These are phyloP conservation scores for Acephala macrosclerotiorum DNA, from an alignment of 2,329 filamentous ascomycete species.

Conservation along the genomic window DNA sequence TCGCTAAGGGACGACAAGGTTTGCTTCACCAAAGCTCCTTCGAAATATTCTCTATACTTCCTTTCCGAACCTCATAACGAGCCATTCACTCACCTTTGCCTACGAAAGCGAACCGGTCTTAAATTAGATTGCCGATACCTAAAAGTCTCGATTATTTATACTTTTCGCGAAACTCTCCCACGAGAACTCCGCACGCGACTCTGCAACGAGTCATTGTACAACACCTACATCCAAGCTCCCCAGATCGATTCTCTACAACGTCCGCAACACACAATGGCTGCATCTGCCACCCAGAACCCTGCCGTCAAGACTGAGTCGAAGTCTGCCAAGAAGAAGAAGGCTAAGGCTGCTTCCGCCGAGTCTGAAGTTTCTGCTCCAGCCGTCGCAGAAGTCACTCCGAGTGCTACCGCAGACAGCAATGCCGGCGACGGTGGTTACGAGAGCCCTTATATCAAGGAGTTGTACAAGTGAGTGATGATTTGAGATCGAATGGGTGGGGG, in stretches of 20 bases:
- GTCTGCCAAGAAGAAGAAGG: slow-evolving; percentile 74
- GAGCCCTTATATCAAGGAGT: slow-evolving; percentile 83
- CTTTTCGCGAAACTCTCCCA: slow-evolving; percentile 8
- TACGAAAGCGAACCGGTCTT: background rate
- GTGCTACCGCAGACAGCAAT: slow-evolving; percentile 50
- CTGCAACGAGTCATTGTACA: slow-evolving; percentile 18
- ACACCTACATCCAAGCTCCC: slow-evolving; percentile 13
- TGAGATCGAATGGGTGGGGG: background rate
- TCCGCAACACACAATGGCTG: slow-evolving; percentile 61
- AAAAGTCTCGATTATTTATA: slow-evolving; percentile 12
- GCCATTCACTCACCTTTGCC: background rate
- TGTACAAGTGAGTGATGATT: slow-evolving; percentile 79
- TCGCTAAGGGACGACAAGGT: slow-evolving; percentile 15
- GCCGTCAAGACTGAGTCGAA: slow-evolving; percentile 68
- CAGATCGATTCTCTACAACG: slow-evolving; percentile 5
- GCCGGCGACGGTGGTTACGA: slow-evolving; percentile 67
- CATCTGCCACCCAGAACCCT: slow-evolving; percentile 68
- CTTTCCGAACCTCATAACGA: slow-evolving; percentile 2
- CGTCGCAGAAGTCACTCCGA: slow-evolving; percentile 57
- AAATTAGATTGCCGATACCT: slow-evolving; percentile 9
- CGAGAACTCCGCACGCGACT: slow-evolving; percentile 21
- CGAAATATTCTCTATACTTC: slow-evolving; percentile 11
- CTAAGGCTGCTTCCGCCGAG: slow-evolving; percentile 63
- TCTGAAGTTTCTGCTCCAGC: slow-evolving; percentile 54
- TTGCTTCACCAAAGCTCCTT: slow-evolving; percentile 7